These are phyloP conservation scores for Candida pseudoviswanathii DNA, from an alignment of 1,139 yeast species.

Conservation along the genomic window DNA sequence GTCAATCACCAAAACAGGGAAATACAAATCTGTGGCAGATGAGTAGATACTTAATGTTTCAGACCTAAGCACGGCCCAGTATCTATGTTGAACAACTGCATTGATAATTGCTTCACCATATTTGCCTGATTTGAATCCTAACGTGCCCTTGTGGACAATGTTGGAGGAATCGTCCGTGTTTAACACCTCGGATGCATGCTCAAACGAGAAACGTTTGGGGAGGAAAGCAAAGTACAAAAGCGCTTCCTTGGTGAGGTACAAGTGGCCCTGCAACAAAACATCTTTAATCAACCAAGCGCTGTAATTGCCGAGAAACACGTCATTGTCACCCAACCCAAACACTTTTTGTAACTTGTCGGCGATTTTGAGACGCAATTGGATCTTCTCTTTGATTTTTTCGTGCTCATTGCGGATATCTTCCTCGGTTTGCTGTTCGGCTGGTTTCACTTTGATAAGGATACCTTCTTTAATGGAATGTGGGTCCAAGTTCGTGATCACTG, in stretches of 20 bases:
- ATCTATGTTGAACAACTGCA: slow-evolving; percentile 40
- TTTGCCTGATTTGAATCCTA: slow-evolving; percentile 52
- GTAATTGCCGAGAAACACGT: slow-evolving; percentile 56
- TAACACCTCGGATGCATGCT: slow-evolving; percentile 8
- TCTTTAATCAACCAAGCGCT: slow-evolving; percentile 83
- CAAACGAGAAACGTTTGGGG: slow-evolving; percentile 48
- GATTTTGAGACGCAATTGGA: slow-evolving; percentile 27
- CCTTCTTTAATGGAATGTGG: slow-evolving; percentile 26
- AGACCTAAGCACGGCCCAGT: slow-evolving; percentile 79
- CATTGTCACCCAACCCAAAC: slow-evolving; percentile 48
- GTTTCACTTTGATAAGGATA: slow-evolving; percentile 22
- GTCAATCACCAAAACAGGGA: slow-evolving; percentile 78
- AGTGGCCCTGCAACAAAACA: slow-evolving; percentile 82
- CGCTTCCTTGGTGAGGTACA: slow-evolving; percentile 67
- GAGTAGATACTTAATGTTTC: slow-evolving; percentile 70
- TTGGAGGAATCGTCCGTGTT: slow-evolving; percentile 33
- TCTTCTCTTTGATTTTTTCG: slow-evolving; percentile 16
- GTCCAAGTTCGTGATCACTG: slow-evolving; percentile 37
- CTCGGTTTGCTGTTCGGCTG: slow-evolving; percentile 10
- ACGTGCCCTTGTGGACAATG: slow-evolving; percentile 45
- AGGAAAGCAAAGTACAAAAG: slow-evolving; percentile 79
- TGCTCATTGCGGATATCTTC: slow-evolving; percentile 16
- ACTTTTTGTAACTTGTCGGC: slow-evolving; percentile 42
- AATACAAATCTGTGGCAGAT: slow-evolving; percentile 76
- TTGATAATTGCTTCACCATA: slow-evolving; percentile 43